These are phyloP conservation scores for Medakamo hakoo DNA, from an alignment of 139 green algal genomes.

Conservation along the genomic window DNA sequence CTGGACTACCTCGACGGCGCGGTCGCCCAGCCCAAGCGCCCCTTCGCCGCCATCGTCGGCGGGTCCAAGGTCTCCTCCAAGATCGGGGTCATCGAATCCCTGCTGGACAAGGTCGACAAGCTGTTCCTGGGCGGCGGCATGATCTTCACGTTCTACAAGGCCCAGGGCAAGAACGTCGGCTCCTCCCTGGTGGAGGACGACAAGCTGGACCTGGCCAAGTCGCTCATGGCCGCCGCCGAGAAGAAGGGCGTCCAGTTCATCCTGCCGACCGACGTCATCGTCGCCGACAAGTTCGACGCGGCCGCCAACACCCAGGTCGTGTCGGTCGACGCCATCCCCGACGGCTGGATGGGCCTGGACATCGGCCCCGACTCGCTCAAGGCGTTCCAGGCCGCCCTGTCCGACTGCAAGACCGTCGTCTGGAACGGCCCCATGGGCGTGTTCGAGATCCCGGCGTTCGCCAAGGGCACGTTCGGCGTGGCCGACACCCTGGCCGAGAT, in stretches of 20 bases:
- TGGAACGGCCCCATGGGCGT: conserved; percentile 91
- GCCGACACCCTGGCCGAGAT: conserved; percentile 78
- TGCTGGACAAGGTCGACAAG: conserved; percentile 89
- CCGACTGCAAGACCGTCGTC: conserved; percentile 84
- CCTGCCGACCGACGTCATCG: conserved; percentile 82
- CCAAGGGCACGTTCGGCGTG: conserved; percentile 72
- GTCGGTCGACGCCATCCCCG: conserved; percentile 61
- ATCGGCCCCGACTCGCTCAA: conserved; percentile 83
- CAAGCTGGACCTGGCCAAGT: conserved; percentile 92
- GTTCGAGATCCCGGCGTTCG: conserved; percentile 94
- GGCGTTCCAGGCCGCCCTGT: conserved; percentile 61
- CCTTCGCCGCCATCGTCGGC: conserved; percentile 94
- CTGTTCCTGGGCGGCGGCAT: conserved; percentile 85
- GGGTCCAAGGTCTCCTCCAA: conserved; percentile 98
- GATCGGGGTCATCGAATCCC: conserved; percentile 96
- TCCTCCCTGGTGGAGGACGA: conserved; percentile 95
- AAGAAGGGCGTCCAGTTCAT: conserved; percentile 83
- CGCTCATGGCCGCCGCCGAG: conserved; percentile 70
- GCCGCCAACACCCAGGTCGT: conserved; percentile 73
- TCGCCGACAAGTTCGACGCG: conserved; percentile 89
- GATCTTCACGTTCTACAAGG: conserved; percentile 99
- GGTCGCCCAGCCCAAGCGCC: conserved; percentile 72
- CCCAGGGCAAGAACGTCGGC: conserved; percentile 63
- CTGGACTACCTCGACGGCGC: conserved; percentile 88
- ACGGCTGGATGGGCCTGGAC: conserved; percentile 98